phyloP scores from a whole-genome alignment of 805 yeast species.

The Wickerhamiella domercqiae region DNA sequence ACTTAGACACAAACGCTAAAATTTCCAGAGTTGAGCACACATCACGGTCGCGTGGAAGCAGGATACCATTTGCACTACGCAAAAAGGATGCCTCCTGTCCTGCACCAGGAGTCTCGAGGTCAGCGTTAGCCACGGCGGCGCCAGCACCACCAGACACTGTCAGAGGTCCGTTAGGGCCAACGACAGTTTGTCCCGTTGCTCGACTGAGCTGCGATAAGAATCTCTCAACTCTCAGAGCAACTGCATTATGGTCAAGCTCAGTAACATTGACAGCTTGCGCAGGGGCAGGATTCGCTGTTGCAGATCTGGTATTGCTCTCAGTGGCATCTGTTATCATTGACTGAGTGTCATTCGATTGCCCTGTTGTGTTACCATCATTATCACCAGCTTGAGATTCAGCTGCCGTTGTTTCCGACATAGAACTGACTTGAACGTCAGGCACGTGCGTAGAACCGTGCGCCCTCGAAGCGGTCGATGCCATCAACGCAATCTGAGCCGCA shows the following conservation, averaged over 20 bases:
- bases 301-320: neutral
- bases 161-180: slow-evolving; percentile 1
- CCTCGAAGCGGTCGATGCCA: neutral
- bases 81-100: neutral
- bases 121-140: neutral
- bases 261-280: neutral
- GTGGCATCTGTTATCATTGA: neutral
- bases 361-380: neutral
- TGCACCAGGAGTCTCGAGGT: slow-evolving; percentile 2
- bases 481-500: neutral
- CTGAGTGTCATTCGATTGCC: neutral
- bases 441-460: neutral
- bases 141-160: neutral
- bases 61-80: slow-evolving; percentile 36
- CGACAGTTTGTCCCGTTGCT: slow-evolving; percentile 5
- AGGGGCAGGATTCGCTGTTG: neutral
- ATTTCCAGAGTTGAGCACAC: slow-evolving; percentile 87
- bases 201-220: slow-evolving; percentile 6
- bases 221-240: slow-evolving; percentile 1
- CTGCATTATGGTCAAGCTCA: slow-evolving; percentile 1
- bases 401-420: too few species aligned
- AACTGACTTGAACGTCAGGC: too few species aligned
- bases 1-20: slow-evolving; percentile 84
- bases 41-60: slow-evolving; percentile 87
- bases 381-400: neutral